Evolutionary conservation across 176 grass and related monocot species (phyloP), one percentile per base, ranked within the genome.

Genomic region (Zoysia pacifica): DNA sequence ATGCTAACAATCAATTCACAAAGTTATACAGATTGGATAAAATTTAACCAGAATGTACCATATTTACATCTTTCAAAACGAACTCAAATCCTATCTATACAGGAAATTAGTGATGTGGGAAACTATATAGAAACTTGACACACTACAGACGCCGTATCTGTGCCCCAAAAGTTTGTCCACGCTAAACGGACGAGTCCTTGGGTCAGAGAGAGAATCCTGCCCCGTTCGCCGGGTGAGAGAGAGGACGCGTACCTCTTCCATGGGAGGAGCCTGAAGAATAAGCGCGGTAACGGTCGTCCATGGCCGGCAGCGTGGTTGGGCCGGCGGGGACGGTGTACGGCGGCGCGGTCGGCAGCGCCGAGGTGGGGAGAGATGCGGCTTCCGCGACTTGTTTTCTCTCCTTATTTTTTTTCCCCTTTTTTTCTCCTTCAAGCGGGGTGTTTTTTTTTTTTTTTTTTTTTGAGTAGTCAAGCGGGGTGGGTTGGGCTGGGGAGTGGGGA

Each of bases 281-380:
- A 7, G 74, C 16, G 76, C 87, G 65, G 43, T 92, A 89, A 56
- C 77, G 77, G 58, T 93, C 81, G 11, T 53, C 83, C 84, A 93
- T 93, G 19, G 44, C 35, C 11, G 37, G 16, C 56, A 2, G 14
- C 9, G 20, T 9, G 56, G 49, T 5, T 8, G n/a, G 15, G 15
- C 5, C 13, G 19, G 42, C 16, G 42, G 40, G 14, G 69, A 35
- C 4, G 54, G 52, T 10, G 63, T 55, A 12, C 11, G 77, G 63
- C 71, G 78, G 44, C 45, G 71, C 8, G 20, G 49, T 41, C 63
- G 76, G 67, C 49, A 76, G 37, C 45, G 45, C 3, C 42, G n/a
- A 71, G 28, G 19, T 48, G 58, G 53, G 65, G 3, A n/a, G 48
- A 63, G 56, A 36, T 62, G 74, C 37, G 73, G 52, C 59, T 46